These are phyloP conservation scores for Macrolepiota dolichaula DNA, from an alignment of 768 basidiomycete genomes.

Conservation along the genomic window DNA sequence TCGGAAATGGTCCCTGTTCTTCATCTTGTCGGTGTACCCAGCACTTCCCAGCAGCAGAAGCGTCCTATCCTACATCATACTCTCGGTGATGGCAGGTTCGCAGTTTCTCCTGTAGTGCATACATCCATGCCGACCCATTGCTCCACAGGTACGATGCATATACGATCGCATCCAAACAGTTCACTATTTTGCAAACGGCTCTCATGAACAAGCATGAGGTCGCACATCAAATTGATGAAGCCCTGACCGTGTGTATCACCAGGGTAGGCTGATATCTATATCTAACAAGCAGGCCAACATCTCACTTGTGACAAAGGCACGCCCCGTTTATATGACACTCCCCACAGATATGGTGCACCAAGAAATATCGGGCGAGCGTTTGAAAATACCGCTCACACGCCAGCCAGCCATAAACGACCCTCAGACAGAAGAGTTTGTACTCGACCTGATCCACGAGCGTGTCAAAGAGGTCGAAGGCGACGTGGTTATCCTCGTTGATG, in stretches of 20 bases:
- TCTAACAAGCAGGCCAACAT: neutral
- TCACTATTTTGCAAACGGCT: conserved; percentile 66
- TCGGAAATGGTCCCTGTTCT: conserved; percentile 88
- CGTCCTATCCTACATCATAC: conserved; percentile 83
- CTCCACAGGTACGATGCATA: conserved; percentile 72
- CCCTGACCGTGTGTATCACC: conserved; percentile 67
- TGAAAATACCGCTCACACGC: conserved; percentile 56
- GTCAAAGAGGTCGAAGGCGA: conserved; percentile 65
- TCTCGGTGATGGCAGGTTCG: conserved; percentile 74
- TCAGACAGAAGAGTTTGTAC: conserved; percentile 61
- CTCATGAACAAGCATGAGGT: conserved; percentile 54
- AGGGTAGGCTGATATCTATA: conserved; percentile 30
- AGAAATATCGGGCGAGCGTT: conserved; percentile 61
- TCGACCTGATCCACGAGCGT: conserved; percentile 66
- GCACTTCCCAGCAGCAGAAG: conserved; percentile 63
- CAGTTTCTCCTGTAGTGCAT: neutral
- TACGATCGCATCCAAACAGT: conserved; percentile 66
- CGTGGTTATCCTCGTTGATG: conserved; percentile 76
- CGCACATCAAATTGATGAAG: conserved; percentile 71
- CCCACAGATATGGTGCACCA: conserved; percentile 79
- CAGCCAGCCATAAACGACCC: conserved; percentile 50
- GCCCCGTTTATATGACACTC: conserved; percentile 84
- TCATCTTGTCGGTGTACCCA: conserved; percentile 83
- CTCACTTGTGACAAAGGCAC: conserved; percentile 41
- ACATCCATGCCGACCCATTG: conserved; percentile 17